A percentile compares a stretch with the other conserved stretches of the same genome.
phyloP scores from a whole-genome alignment of 495 filamentous ascomycete species.

The Podospora sp. region DNA sequence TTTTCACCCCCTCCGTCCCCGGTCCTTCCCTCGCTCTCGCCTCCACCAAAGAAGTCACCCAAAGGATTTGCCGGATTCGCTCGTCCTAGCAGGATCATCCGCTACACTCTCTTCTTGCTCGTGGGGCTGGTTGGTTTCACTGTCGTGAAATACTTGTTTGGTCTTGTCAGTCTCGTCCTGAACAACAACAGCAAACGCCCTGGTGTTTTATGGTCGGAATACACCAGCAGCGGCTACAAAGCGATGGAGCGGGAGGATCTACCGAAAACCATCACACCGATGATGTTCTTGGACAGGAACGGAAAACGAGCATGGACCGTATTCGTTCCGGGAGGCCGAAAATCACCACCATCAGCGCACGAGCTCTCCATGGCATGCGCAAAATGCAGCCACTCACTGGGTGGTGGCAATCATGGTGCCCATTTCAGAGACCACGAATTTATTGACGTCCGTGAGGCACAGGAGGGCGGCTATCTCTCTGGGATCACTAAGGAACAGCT shows the following conservation, averaged over 20 bases:
- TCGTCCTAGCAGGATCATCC: conserved; percentile 52
- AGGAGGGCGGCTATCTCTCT: conserved; percentile 58
- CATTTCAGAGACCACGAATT: conserved; percentile 64
- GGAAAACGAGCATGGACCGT: conserved; percentile 69
- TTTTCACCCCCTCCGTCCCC: conserved; percentile 67
- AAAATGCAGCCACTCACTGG: conserved; percentile 58
- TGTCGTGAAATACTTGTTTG: conserved; percentile 40
- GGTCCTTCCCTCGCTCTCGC: conserved; percentile 64
- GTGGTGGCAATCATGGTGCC: conserved; percentile 54
- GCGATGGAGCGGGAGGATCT: conserved; percentile 54
- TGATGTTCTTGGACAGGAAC: conserved; percentile 58
- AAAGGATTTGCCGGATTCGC: conserved; percentile 32
- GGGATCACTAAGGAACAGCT: conserved; percentile 28
- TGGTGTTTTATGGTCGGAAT: conserved; percentile 34
- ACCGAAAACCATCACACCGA: conserved; percentile 60
- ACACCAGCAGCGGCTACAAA: conserved; percentile 45
- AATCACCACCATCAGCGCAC: conserved; percentile 60
- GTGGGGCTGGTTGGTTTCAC: conserved; percentile 40
- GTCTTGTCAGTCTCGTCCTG: conserved; percentile 26
- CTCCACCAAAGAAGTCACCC: conserved; percentile 57
- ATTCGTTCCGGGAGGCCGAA: conserved; percentile 59
- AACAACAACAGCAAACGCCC: conserved; percentile 30
- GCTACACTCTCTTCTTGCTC: conserved; percentile 42
- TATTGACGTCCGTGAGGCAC: conserved; percentile 66
- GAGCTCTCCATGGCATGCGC: conserved; percentile 64